Percentiles rank a stretch among this genome's conserved stretches.
phyloP scores from a whole-genome alignment of 176 grass and related monocot species.

The Rhynchospora tenuis region DNA sequence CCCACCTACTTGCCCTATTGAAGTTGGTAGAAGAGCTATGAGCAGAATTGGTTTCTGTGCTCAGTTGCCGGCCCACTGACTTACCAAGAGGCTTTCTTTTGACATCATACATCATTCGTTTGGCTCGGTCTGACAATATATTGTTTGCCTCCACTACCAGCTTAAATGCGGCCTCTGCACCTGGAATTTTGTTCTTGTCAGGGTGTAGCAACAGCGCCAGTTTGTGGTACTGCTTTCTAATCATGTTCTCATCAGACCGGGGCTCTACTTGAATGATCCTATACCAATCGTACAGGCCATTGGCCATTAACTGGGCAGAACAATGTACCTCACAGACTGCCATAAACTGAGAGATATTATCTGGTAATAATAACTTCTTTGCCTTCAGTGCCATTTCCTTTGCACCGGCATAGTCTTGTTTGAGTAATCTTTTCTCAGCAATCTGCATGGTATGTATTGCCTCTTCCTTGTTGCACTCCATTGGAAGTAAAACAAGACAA shows the following conservation, averaged over 20 bases:
- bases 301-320: constrained; percentile 41
- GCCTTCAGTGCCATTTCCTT: constrained; percentile 49
- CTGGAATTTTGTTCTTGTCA: constrained; percentile 72
- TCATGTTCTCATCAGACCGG: constrained; percentile 39
- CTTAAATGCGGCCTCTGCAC: constrained; percentile 85
- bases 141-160: constrained; percentile 24
- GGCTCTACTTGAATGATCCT: constrained; percentile 59
- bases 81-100: not conserved
- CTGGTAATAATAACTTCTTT: constrained; percentile 57
- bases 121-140: not conserved
- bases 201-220: constrained; percentile 81
- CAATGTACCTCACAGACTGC: constrained; percentile 70
- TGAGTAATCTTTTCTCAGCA: constrained; percentile 54
- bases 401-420: constrained; percentile 55
- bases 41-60: constrained; percentile 5
- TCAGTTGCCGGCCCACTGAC: not conserved
- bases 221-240: constrained; percentile 71
- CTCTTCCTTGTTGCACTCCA: constrained; percentile 69
- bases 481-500: not conserved
- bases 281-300: constrained; percentile 51
- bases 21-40: constrained; percentile 25
- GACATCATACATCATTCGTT: too few species aligned
- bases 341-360: constrained; percentile 53
- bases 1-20: not conserved
- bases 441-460: constrained; percentile 56